Conservation (phyloP, 2,329 filamentous ascomycete species). For the Ophiostoma sp. region DNA sequence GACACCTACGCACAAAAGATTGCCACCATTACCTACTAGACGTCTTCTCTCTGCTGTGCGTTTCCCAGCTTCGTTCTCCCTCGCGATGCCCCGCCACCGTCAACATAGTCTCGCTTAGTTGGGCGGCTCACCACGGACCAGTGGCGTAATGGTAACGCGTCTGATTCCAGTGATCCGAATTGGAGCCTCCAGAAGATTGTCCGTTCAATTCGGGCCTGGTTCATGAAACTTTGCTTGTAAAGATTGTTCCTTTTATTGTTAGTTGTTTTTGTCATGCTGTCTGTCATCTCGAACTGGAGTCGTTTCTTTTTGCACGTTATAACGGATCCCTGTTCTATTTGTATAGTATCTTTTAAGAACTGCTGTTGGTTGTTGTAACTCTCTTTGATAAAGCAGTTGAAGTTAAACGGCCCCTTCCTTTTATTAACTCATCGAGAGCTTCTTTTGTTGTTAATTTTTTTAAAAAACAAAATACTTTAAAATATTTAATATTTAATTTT, state of each 20-base stretch:
- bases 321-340: too few relatives aligned
- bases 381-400: too few relatives aligned
- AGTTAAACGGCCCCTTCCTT: too few relatives aligned
- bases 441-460: too few relatives aligned
- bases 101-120: not conserved
- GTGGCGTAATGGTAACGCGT: constrained; percentile 26
- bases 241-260: not conserved
- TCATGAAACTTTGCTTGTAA: constrained; percentile 7
- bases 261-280: not conserved
- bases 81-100: not conserved
- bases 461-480: too few relatives aligned
- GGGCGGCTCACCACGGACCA: constrained; percentile 2
- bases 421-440: too few relatives aligned
- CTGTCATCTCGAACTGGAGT: too few relatives aligned
- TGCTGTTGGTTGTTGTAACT: too few relatives aligned
- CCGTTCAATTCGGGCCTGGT: constrained; percentile 25
- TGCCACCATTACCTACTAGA: not conserved
- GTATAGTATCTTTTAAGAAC: too few relatives aligned
- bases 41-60: constrained; percentile 21
- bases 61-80: too few relatives aligned
- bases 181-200: constrained; percentile 24
- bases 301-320: too few relatives aligned
- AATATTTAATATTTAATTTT: too few relatives aligned
- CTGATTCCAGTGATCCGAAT: constrained; percentile 22
- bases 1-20: not conserved